Percentiles rank a stretch among this genome's conserved stretches.
These are phyloP conservation scores for Scenedesmus sp. DNA, from an alignment of 163 green algal species.

Conservation along the genomic window DNA sequence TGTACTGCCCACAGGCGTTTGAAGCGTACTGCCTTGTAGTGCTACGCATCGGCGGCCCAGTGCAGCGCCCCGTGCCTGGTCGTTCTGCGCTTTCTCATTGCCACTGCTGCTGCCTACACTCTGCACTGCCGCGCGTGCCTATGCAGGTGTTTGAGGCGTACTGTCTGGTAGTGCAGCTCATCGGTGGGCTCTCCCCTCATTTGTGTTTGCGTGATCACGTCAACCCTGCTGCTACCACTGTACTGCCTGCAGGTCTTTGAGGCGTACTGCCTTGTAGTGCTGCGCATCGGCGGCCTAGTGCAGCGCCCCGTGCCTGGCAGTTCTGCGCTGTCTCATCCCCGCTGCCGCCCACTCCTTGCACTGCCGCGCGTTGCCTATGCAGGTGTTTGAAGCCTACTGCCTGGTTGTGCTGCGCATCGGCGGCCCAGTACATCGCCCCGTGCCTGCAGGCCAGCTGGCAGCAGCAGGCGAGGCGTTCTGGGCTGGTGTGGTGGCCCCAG, in stretches of 20 bases:
- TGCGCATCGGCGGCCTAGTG: background rate
- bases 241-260: slow-evolving; percentile 38
- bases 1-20: slow-evolving; percentile 29
- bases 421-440: background rate
- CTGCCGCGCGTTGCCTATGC: too few relatives aligned
- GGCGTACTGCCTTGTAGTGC: slow-evolving; percentile 46
- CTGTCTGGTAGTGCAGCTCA: too few relatives aligned
- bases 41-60: slow-evolving; percentile 5
- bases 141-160: slow-evolving; percentile 41
- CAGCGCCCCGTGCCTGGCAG: background rate
- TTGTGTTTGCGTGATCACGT: background rate
- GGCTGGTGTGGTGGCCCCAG: background rate
- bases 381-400: slow-evolving; percentile 43
- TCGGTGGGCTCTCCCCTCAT: too few relatives aligned
- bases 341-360: background rate
- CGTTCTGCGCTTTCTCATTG: too few relatives aligned
- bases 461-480: slow-evolving; percentile 5
- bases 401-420: slow-evolving; percentile 22
- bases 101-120: too few relatives aligned
- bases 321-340: too few relatives aligned
- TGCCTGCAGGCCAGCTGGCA: slow-evolving; percentile 19
- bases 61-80: background rate
- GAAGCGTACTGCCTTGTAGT: slow-evolving; percentile 47
- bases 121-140: too few relatives aligned
- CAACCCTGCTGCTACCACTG: background rate